Evolutionary conservation across 164 flowering plant species (phyloP).

Genomic region (Saururus chinensis): DNA sequence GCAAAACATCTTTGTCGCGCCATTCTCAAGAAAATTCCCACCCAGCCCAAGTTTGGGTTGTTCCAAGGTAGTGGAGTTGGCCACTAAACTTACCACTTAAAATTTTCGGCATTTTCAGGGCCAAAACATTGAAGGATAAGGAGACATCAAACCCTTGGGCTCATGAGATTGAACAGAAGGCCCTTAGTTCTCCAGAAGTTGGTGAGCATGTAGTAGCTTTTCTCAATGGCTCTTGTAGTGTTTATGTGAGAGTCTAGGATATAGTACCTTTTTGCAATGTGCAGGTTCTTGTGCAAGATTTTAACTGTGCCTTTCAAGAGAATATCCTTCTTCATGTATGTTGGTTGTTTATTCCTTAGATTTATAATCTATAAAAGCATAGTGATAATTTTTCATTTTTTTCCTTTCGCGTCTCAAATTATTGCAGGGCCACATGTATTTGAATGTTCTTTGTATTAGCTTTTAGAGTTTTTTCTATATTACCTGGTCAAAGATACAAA

Average conservation of each 20-base stretch:
- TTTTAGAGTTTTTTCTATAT: too few relatives aligned
- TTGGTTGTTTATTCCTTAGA: too few relatives aligned
- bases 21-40: constrained; percentile 97
- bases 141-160: constrained; percentile 81
- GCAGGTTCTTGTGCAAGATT: too few relatives aligned
- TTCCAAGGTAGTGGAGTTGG: constrained; percentile 99
- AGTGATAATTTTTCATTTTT: too few relatives aligned
- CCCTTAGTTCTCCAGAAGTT: constrained; percentile 93
- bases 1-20: constrained; percentile 95
- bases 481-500: too few relatives aligned
- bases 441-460: too few relatives aligned
- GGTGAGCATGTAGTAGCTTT: constrained; percentile 31
- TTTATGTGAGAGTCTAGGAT: not conserved
- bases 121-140: constrained; percentile 66
- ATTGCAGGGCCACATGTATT: too few relatives aligned
- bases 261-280: not conserved
- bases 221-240: not conserved
- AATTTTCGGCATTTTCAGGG: constrained; percentile 85
- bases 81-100: constrained; percentile 91
- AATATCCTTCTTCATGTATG: too few relatives aligned
- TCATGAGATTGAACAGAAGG: constrained; percentile 86
- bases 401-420: too few relatives aligned
- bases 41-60: constrained; percentile 85
- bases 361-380: too few relatives aligned
- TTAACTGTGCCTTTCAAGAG: too few relatives aligned